These are phyloP conservation scores for Fusarium solani-melongenae DNA, from an alignment of 2,329 filamentous ascomycete species.

Conservation along the genomic window DNA sequence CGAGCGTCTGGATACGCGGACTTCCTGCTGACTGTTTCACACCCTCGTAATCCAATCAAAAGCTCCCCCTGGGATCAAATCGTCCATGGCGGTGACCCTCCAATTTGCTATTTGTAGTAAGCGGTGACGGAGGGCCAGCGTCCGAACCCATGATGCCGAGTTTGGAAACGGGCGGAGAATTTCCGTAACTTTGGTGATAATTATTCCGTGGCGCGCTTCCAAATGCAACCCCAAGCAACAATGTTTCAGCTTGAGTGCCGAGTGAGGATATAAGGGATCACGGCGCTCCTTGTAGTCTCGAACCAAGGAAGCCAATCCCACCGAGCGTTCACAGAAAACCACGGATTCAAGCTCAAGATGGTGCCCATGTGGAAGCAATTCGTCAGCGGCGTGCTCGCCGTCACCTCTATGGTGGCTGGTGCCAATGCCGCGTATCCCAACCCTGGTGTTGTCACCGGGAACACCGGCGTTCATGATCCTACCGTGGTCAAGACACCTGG, in stretches of 20 bases:
- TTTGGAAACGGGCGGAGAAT: not conserved
- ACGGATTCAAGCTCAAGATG: conserved; percentile 5
- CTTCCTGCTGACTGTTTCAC: not conserved
- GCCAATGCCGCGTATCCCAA: conserved; percentile 13
- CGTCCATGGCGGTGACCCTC: not conserved
- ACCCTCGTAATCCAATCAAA: not conserved
- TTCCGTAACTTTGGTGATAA: not conserved
- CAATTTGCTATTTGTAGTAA: not conserved
- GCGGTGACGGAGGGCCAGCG: not conserved
- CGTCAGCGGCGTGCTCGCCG: conserved; percentile 38
- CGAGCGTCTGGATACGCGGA: not conserved
- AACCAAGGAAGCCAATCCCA: not conserved
- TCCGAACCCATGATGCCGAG: not conserved
- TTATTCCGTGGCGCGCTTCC: not conserved
- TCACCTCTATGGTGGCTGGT: conserved; percentile 19
- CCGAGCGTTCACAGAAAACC: not conserved
- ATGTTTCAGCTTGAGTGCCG: not conserved
- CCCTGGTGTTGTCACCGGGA: conserved; percentile 42
- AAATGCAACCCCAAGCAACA: not conserved
- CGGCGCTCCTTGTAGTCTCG: not conserved
- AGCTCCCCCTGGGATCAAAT: not conserved
- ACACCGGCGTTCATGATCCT: conserved; percentile 44
- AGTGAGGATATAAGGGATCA: not conserved
- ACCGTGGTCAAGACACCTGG: conserved; percentile 44
- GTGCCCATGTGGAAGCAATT: conserved; percentile 32